Evolutionary conservation across 1,284 basidiomycete species (phyloP).

Genomic region (Entoloma clypeatum): DNA sequence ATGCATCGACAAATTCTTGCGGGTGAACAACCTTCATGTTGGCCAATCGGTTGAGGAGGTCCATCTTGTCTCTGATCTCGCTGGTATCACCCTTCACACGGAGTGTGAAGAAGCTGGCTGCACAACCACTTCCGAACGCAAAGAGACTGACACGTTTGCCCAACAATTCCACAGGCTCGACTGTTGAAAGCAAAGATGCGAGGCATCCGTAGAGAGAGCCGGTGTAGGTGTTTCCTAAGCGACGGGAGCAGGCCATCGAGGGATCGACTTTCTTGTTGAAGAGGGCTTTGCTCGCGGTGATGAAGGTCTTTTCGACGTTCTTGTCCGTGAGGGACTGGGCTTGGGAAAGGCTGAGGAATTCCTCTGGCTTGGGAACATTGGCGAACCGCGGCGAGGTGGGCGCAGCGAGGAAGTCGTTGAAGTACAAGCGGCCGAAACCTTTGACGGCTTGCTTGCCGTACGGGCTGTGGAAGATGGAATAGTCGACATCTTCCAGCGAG

Average conservation of each 20-base stretch:
- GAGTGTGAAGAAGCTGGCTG: constrained; percentile 87
- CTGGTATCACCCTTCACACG: constrained; percentile 83
- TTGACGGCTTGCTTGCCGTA: constrained; percentile 99
- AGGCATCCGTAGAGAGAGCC: constrained; percentile 95
- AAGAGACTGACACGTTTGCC: constrained; percentile 89
- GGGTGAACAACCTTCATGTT: constrained; percentile 91
- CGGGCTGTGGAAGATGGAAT: constrained; percentile 89
- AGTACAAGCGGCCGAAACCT: constrained; percentile 89
- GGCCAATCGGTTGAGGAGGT: constrained; percentile 75
- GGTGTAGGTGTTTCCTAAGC: constrained; percentile 98
- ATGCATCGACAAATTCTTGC: constrained; percentile 60
- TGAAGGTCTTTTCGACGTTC: constrained; percentile 92
- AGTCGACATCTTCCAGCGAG: constrained; percentile 83
- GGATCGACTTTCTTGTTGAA: constrained; percentile 75
- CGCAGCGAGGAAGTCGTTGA: constrained; percentile 88
- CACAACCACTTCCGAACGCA: constrained; percentile 92
- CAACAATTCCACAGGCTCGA: constrained; percentile 62
- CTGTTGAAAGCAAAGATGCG: constrained; percentile 73
- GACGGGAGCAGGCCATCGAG: constrained; percentile 78
- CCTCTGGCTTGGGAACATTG: constrained; percentile 66
- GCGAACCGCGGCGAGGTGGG: constrained; percentile 75
- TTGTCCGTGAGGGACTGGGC: constrained; percentile 87
- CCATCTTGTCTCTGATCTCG: constrained; percentile 76
- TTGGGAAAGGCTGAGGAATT: constrained; percentile 64
- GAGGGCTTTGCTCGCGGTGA: constrained; percentile 65